These are phyloP conservation scores for Dorcoceras hygrometricum DNA, from an alignment of 257 asterid genomes.

Conservation along the genomic window DNA sequence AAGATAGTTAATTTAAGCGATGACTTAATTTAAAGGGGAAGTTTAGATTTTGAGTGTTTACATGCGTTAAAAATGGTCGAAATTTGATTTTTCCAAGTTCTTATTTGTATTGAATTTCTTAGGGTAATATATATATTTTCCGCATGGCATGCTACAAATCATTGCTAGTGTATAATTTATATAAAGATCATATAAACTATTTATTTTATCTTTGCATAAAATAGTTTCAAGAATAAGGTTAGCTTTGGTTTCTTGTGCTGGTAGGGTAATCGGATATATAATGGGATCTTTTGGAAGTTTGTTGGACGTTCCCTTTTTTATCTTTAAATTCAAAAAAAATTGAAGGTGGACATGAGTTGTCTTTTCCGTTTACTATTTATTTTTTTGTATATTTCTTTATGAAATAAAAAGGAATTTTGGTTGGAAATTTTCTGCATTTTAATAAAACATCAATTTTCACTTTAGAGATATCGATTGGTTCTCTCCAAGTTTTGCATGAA, in stretches of 20 bases:
- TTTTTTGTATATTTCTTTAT: constrained; percentile 6
- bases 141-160: not conserved
- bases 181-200: not conserved
- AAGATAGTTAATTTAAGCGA: too few species aligned
- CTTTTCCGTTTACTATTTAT: constrained; percentile 17
- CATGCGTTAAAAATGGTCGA: too few species aligned
- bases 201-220: too few species aligned
- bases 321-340: not conserved
- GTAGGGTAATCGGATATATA: not conserved
- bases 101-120: too few species aligned
- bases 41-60: not conserved
- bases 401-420: constrained; percentile 20
- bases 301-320: constrained; percentile 36
- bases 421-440: constrained; percentile 28
- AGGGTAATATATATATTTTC: too few species aligned
- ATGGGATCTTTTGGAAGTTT: constrained; percentile 34
- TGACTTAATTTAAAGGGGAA: not conserved
- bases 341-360: constrained; percentile 41
- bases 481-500: constrained; percentile 49
- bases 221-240: not conserved
- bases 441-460: constrained; percentile 30
- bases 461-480: constrained; percentile 53
- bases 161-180: too few species aligned
- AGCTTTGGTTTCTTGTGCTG: not conserved
- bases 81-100: not conserved